Evolutionary conservation across 139 green algal genomes (phyloP).

Genomic region (Dunaliella primolecta): DNA sequence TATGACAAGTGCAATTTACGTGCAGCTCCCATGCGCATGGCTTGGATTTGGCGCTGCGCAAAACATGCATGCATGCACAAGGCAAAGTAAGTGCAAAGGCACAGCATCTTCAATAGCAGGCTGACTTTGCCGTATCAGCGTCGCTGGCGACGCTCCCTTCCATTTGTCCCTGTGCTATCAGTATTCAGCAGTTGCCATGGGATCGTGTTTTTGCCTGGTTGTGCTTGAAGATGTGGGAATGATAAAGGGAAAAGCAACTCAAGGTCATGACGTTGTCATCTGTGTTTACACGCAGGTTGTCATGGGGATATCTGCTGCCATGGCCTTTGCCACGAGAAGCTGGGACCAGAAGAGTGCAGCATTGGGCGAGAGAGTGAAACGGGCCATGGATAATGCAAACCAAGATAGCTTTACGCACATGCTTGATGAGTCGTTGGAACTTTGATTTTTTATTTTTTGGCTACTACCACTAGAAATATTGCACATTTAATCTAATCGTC

Average conservation of each 20-base stretch:
- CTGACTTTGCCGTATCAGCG: neutral
- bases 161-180: neutral
- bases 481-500: too few species aligned
- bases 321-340: conserved; percentile 18
- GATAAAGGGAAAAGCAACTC: too few species aligned
- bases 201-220: neutral
- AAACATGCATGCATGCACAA: too few species aligned
- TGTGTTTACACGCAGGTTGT: conserved; percentile 10
- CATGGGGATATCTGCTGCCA: conserved; percentile 13
- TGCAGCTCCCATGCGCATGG: too few species aligned
- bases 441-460: conserved; percentile 1
- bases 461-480: neutral
- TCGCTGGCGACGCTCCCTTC: neutral
- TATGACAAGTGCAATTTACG: too few species aligned
- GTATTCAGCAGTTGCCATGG: neutral
- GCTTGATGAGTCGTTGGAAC: conserved; percentile 5
- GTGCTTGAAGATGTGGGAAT: neutral
- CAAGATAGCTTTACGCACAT: neutral
- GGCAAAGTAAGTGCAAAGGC: too few species aligned
- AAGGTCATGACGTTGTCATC: too few species aligned
- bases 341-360: conserved; percentile 7
- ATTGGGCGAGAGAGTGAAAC: neutral
- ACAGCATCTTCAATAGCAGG: neutral
- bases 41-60: too few species aligned
- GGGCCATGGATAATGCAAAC: neutral